phyloP scores from a whole-genome alignment of 176 grass and related monocot species.

The Ananas comosus region DNA sequence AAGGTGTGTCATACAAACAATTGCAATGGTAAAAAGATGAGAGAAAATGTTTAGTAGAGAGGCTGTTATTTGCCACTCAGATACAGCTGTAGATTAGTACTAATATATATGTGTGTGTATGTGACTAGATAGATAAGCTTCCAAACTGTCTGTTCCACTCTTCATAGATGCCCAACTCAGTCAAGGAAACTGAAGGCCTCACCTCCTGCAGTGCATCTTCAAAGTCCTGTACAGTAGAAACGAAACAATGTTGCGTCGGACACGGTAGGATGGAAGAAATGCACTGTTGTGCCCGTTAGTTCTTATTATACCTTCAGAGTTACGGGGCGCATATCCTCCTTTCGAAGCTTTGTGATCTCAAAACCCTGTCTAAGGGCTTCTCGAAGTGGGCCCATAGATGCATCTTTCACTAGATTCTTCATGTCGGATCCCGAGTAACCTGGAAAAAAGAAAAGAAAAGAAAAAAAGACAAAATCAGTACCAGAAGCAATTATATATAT shows the following conservation, averaged over 20 bases:
- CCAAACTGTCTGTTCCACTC: slow-evolving; percentile 92
- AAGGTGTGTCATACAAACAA: no score
- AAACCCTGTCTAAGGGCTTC: slow-evolving; percentile 59
- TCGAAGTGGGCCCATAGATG: slow-evolving; percentile 89
- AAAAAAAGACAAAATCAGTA: not conserved
- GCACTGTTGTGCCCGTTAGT: not conserved
- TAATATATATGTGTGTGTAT: no score
- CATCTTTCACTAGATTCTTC: slow-evolving; percentile 99
- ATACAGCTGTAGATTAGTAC: not conserved
- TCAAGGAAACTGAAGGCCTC: slow-evolving; percentile 82
- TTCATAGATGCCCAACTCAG: slow-evolving; percentile 70
- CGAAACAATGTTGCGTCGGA: slow-evolving; percentile 12
- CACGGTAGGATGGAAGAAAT: not conserved
- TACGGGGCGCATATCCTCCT: slow-evolving; percentile 73
- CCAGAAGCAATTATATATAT: no score
- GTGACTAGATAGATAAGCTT: slow-evolving; percentile 53
- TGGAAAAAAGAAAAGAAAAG: slow-evolving; percentile 33
- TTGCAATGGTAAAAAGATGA: not conserved
- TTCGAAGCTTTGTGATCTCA: slow-evolving; percentile 68
- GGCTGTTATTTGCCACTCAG: slow-evolving; percentile 16
- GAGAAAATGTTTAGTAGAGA: not conserved
- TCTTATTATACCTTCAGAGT: slow-evolving; percentile 45
- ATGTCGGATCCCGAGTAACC: slow-evolving; percentile 99
- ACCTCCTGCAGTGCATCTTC: slow-evolving; percentile 82
- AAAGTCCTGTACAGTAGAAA: slow-evolving; percentile 55